Conservation (phyloP, 352 stramenopile genomes). For the Phytopythium oedochilum region DNA sequence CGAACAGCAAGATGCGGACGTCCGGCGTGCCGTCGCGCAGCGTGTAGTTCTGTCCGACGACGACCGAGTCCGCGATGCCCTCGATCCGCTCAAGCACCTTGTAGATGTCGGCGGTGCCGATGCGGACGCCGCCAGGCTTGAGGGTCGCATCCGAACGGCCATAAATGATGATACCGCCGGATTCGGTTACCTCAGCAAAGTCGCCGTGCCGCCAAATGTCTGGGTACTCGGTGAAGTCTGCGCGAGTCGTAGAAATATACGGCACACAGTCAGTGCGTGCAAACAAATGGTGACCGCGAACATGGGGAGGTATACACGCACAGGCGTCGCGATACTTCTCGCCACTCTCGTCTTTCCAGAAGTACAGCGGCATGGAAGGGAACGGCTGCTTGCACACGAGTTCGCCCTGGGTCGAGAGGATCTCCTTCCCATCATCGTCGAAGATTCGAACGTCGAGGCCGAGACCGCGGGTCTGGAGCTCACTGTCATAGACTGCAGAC, state of each 20-base stretch:
- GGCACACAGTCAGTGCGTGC: too few relatives aligned
- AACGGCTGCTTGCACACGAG: constrained; percentile 76
- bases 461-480: constrained; percentile 76
- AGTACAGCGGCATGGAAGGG: constrained; percentile 79
- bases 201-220: constrained; percentile 82
- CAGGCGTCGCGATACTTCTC: constrained; percentile 73
- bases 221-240: constrained; percentile 77
- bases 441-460: constrained; percentile 79
- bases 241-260: too few relatives aligned
- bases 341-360: constrained; percentile 74
- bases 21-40: constrained; percentile 62
- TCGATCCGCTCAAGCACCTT: constrained; percentile 69
- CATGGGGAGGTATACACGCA: constrained; percentile 21
- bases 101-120: constrained; percentile 78
- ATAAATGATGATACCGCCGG: constrained; percentile 66
- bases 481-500: constrained; percentile 65
- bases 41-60: constrained; percentile 63
- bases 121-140: constrained; percentile 73
- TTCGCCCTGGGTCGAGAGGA: constrained; percentile 49
- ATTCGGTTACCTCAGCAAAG: constrained; percentile 65
- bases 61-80: constrained; percentile 57
- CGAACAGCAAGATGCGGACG: constrained; percentile 72
- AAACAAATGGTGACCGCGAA: neutral
- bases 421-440: constrained; percentile 47
- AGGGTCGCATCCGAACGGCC: constrained; percentile 76